Evolutionary conservation across 78 protist genomes (phyloP).

Genomic region (Dictyostelium firmibasis): DNA sequence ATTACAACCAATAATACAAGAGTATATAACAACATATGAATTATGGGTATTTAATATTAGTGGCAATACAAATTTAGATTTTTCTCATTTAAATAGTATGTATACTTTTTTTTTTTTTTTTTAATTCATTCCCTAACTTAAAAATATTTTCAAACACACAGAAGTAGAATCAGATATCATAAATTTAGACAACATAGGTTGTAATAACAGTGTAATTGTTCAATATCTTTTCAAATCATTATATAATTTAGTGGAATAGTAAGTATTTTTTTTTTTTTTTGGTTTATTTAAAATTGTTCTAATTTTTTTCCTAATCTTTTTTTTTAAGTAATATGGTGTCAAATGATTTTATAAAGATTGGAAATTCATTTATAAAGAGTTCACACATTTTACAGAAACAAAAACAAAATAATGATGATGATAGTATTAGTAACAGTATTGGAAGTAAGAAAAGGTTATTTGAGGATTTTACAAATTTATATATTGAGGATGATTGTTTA

Average conservation of each 20-base stretch:
- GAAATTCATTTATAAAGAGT: conserved; percentile 45
- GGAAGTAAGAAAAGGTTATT: background rate
- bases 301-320: too few relatives aligned
- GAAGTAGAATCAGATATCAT: conserved; percentile 12
- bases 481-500: conserved; percentile 20
- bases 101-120: background rate
- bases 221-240: conserved; percentile 18
- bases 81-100: background rate
- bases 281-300: background rate
- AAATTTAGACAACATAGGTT: background rate
- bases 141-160: background rate
- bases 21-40: background rate
- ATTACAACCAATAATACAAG: background rate
- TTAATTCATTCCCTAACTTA: background rate
- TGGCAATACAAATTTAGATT: background rate
- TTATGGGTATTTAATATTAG: conserved; percentile 48
- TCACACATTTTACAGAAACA: background rate
- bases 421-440: background rate
- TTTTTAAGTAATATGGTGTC: conserved; percentile 19
- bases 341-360: conserved; percentile 45
- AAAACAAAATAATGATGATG: background rate
- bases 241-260: conserved; percentile 43
- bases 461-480: background rate
- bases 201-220: background rate
- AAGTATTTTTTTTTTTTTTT: background rate